phyloP scores from a whole-genome alignment of 2,329 filamentous ascomycete genomes.

The Diplocarpon rosae region DNA sequence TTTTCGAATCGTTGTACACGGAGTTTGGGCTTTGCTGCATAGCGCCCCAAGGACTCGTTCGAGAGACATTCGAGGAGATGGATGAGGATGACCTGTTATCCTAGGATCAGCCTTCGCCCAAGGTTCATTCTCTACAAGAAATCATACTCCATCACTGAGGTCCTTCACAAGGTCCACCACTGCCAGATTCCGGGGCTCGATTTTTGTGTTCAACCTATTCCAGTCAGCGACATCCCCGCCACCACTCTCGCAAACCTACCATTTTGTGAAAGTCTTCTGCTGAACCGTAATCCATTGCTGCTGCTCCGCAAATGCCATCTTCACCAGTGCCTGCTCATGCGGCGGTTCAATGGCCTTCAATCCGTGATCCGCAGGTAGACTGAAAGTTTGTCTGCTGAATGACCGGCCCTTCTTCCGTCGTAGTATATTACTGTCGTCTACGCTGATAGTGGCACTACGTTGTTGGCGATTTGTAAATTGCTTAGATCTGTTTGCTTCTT shows the following conservation, averaged over 20 bases:
- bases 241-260: constrained; percentile 36
- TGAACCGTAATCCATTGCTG: constrained; percentile 70
- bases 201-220: constrained; percentile 85
- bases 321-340: constrained; percentile 30
- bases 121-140: neutral
- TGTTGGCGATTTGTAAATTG: constrained; percentile 21
- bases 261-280: constrained; percentile 99
- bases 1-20: constrained; percentile 97
- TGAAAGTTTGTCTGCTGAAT: constrained; percentile 14
- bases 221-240: constrained; percentile 1
- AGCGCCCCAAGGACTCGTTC: constrained; percentile 86
- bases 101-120: constrained; percentile 16
- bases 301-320: constrained; percentile 54
- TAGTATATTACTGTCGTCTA: constrained; percentile 8
- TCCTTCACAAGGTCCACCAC: constrained; percentile 83
- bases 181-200: constrained; percentile 64
- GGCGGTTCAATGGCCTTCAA: constrained; percentile 23
- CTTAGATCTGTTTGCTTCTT: constrained; percentile 21
- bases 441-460: constrained; percentile 16
- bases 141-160: constrained; percentile 82
- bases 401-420: constrained; percentile 12
- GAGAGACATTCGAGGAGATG: constrained; percentile 95
- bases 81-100: constrained; percentile 71
- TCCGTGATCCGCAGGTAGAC: constrained; percentile 21
- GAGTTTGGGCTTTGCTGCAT: constrained; percentile 91